A percentile compares a stretch with the other conserved stretches of the same genome.
These are phyloP conservation scores for Talaromyces islandicus DNA, from an alignment of 2,329 filamentous ascomycete species.

Conservation along the genomic window DNA sequence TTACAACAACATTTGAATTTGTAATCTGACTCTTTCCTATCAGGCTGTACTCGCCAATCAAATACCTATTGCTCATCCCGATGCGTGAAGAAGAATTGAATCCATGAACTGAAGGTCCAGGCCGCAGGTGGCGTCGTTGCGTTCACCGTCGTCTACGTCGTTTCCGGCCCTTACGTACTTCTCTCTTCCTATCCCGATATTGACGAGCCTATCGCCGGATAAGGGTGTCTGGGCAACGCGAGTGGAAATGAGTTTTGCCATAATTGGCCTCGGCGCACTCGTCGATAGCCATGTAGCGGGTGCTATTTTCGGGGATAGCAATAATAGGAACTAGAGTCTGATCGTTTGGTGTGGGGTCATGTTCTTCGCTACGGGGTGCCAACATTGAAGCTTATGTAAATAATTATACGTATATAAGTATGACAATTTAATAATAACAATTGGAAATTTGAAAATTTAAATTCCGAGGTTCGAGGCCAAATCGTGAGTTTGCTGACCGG, in stretches of 20 bases:
- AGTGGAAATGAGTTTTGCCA: conserved; percentile 51
- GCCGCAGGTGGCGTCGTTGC: conserved; percentile 3
- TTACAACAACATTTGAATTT: too few species aligned
- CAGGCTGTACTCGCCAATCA: too few species aligned
- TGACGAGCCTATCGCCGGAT: conserved; percentile 51
- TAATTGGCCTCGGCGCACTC: conserved; percentile 48
- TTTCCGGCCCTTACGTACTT: conserved; percentile 3
- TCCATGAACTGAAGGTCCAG: too few species aligned
- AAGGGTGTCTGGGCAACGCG: conserved; percentile 48
- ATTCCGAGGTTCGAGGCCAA: too few species aligned
- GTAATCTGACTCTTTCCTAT: too few species aligned
- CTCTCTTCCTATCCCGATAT: conserved; percentile 55
- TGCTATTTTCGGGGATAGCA: conserved; percentile 18
- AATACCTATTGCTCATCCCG: too few species aligned
- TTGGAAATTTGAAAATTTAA: too few species aligned
- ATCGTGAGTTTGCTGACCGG: too few species aligned
- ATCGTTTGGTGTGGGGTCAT: conserved; percentile 8
- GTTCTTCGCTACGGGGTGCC: conserved; percentile 7
- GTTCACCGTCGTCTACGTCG: conserved; percentile 4
- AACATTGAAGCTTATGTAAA: too few species aligned
- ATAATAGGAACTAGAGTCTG: conserved; percentile 5
- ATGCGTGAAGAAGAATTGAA: too few species aligned
- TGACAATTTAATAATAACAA: too few species aligned
- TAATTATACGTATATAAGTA: too few species aligned
- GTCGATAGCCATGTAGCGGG: conserved; percentile 52